Percentiles rank a stretch among this genome's conserved stretches.
These are phyloP conservation scores for Mycena vitilis DNA, from an alignment of 768 basidiomycete genomes.

Conservation along the genomic window DNA sequence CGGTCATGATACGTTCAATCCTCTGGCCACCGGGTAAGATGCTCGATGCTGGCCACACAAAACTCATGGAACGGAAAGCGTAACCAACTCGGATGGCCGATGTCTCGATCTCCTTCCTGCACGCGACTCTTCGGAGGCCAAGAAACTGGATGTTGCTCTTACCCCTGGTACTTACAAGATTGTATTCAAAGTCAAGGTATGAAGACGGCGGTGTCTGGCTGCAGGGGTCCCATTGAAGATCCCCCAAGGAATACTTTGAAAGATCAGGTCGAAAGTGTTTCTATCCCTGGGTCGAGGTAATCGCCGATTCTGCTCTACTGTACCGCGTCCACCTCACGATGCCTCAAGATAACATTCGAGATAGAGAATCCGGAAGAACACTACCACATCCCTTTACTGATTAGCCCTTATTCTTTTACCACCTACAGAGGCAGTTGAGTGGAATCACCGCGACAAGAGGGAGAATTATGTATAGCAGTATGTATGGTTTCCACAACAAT, in stretches of 20 bases:
- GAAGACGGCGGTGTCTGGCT: too few relatives aligned
- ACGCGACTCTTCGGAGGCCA: slow-evolving; percentile 56
- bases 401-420: slow-evolving; percentile 92
- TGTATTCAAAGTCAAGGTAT: slow-evolving; percentile 71
- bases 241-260: slow-evolving; percentile 72
- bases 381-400: slow-evolving; percentile 91
- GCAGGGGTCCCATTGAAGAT: too few relatives aligned
- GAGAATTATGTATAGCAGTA: slow-evolving; percentile 32
- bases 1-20: slow-evolving; percentile 59
- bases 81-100: slow-evolving; percentile 86
- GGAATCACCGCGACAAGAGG: slow-evolving; percentile 16
- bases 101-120: slow-evolving; percentile 81
- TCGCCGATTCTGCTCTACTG: neutral
- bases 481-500: slow-evolving; percentile 36
- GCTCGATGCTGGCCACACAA: neutral
- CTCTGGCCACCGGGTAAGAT: slow-evolving; percentile 70
- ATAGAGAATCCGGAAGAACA: slow-evolving; percentile 82
- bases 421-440: slow-evolving; percentile 90
- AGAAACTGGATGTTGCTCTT: slow-evolving; percentile 57
- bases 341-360: slow-evolving; percentile 79
- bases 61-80: slow-evolving; percentile 51
- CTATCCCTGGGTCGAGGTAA: slow-evolving; percentile 92
- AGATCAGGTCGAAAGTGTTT: slow-evolving; percentile 73
- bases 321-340: neutral
- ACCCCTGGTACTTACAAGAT: slow-evolving; percentile 82